Evolutionary conservation across 148 eudicot genomes (phyloP).

Genomic region (Fagopyrum homotropicum): DNA sequence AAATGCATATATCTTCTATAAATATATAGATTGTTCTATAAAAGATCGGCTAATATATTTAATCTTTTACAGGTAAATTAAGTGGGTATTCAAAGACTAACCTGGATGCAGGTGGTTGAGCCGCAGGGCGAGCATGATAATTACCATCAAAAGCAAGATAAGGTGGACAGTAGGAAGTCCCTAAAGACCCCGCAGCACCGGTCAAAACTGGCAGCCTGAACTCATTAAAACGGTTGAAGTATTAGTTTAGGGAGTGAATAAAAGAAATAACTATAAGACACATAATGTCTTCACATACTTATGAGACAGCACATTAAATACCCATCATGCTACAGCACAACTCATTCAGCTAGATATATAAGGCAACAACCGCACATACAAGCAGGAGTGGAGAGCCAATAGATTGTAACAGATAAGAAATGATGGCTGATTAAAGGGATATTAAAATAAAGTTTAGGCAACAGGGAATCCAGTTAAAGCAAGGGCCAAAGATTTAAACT

Average conservation of each 20-base stretch:
- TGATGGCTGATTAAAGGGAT: no score
- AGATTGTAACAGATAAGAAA: no score
- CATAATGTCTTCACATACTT: neutral
- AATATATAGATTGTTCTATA: neutral
- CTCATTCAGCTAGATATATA: neutral
- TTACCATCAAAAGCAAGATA: slow-evolving; percentile 71
- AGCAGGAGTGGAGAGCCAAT: neutral
- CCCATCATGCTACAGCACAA: neutral
- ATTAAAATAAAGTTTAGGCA: no score
- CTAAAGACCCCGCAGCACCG: slow-evolving; percentile 83
- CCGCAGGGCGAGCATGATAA: slow-evolving; percentile 55
- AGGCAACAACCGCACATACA: neutral
- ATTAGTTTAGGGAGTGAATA: neutral
- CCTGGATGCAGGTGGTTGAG: slow-evolving; percentile 67
- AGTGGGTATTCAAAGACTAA: slow-evolving; percentile 14
- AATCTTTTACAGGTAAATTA: neutral
- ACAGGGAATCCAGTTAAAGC: no score
- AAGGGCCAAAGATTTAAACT: no score
- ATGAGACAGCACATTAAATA: neutral
- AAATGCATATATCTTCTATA: no score
- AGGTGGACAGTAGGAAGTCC: slow-evolving; percentile 68
- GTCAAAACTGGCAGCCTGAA: slow-evolving; percentile 84
- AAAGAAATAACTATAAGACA: neutral
- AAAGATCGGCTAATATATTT: neutral
- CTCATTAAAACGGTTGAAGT: neutral